Evolutionary conservation across 2,329 filamentous ascomycete species (phyloP).

Genomic region (Pseudonectria buxi): DNA sequence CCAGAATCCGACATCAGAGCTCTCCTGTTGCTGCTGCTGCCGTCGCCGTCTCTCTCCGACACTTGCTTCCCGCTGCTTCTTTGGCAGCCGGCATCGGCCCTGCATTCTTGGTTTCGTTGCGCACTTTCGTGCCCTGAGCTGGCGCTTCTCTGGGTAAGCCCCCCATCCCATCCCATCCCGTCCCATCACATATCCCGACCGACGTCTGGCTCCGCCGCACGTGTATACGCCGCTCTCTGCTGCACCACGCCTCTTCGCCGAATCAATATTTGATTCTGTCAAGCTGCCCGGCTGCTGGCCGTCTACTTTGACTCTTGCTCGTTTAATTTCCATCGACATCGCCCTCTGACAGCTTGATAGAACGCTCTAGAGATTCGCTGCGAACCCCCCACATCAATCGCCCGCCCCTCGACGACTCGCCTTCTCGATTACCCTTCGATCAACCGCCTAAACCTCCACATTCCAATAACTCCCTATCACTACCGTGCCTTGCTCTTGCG

Average conservation of each 20-base stretch:
- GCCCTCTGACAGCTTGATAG: conserved; percentile 21
- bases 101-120: too few relatives aligned
- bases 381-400: conserved; percentile 14
- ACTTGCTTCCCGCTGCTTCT: not conserved
- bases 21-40: not conserved
- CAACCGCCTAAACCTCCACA: conserved; percentile 2
- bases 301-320: conserved; percentile 7
- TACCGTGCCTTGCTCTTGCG: conserved; percentile 6
- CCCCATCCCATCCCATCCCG: not conserved
- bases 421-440: conserved; percentile 7
- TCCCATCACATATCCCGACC: too few relatives aligned
- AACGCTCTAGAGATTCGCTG: conserved; percentile 22
- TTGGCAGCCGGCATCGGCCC: not conserved
- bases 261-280: too few relatives aligned
- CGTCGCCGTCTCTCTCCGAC: not conserved
- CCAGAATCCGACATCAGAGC: too few relatives aligned
- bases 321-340: conserved; percentile 12
- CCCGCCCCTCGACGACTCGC: conserved; percentile 4
- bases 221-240: not conserved
- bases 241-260: too few relatives aligned
- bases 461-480: conserved; percentile 8
- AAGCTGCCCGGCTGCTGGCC: not conserved
- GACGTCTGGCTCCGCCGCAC: not conserved
- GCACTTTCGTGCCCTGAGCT: too few relatives aligned
- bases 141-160: not conserved